These are phyloP conservation scores for Delonix regia DNA, from an alignment of 306 rosid species.

Conservation along the genomic window DNA sequence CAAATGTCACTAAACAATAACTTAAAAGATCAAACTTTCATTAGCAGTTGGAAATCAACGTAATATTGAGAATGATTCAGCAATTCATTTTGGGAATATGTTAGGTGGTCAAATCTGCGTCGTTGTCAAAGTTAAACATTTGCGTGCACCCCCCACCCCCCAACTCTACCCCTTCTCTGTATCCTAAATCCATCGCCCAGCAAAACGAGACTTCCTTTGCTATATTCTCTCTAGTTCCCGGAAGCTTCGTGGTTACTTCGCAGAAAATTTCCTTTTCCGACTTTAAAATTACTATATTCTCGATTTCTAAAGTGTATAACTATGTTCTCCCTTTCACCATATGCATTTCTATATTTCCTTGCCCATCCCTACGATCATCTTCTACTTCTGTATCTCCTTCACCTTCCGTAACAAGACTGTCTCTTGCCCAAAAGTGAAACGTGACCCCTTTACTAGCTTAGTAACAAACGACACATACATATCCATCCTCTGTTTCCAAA, in stretches of 20 bases:
- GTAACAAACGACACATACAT: neutral
- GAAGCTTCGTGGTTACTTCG: slow-evolving; percentile 32
- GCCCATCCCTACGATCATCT: neutral
- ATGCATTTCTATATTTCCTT: neutral
- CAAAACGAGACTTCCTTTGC: no score
- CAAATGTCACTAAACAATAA: neutral
- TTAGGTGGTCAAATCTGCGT: neutral
- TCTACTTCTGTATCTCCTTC: neutral
- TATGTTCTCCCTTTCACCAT: neutral
- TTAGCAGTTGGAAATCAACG: neutral
- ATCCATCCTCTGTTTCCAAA: neutral
- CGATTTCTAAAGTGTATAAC: neutral
- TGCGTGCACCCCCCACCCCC: no score
- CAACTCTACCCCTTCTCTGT: no score
- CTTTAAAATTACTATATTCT: neutral
- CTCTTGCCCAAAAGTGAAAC: neutral
- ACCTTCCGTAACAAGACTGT: slow-evolving; percentile 1
- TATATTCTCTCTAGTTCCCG: no score
- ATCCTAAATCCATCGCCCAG: no score
- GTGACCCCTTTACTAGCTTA: neutral
- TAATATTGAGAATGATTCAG: neutral
- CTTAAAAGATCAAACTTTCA: no score
- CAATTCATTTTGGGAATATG: no score
- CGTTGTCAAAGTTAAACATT: neutral
- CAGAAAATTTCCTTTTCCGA: no score